Evolutionary conservation across 495 filamentous ascomycete genomes (phyloP).

Genomic region (Talaromyces liani): DNA sequence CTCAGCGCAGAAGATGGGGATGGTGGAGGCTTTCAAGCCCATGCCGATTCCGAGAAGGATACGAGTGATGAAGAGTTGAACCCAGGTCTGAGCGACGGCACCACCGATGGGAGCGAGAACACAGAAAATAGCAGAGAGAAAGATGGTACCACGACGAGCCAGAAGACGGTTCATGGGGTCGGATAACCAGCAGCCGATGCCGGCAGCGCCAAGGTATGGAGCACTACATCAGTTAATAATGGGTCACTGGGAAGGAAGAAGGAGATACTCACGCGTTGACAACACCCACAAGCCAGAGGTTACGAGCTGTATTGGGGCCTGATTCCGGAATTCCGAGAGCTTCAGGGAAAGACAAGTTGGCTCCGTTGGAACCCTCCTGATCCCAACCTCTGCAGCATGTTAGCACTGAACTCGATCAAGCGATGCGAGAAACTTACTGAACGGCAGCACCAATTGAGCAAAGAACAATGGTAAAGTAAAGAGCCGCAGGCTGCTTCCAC

Average conservation of each 20-base stretch:
- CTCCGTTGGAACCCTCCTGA: conserved; percentile 68
- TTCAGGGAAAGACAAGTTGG: conserved; percentile 54
- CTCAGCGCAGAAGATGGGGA: conserved; percentile 59
- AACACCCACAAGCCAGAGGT: conserved; percentile 56
- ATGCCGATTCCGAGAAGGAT: conserved; percentile 59
- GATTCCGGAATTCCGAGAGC: conserved; percentile 48
- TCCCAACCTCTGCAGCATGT: conserved; percentile 48
- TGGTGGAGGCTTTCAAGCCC: conserved; percentile 53
- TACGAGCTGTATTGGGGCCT: conserved; percentile 23
- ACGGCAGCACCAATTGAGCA: conserved; percentile 67
- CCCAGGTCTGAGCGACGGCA: conserved; percentile 50
- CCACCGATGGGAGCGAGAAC: conserved; percentile 50
- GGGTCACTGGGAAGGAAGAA: conserved; percentile 19
- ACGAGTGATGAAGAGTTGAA: conserved; percentile 49
- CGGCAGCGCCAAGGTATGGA: conserved; percentile 29
- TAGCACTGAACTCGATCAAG: conserved; percentile 5
- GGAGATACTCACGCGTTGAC: conserved; percentile 50
- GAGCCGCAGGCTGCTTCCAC: conserved; percentile 54
- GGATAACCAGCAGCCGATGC: conserved; percentile 52
- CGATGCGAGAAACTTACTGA: conserved; percentile 35
- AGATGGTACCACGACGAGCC: conserved; percentile 54
- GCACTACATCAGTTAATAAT: conserved; percentile 9
- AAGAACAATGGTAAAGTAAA: conserved; percentile 64
- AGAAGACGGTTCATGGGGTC: conserved; percentile 49
- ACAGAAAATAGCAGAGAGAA: conserved; percentile 54